These are phyloP conservation scores for Kodamaea neixiangensis DNA, from an alignment of 805 yeast species.

Conservation along the genomic window DNA sequence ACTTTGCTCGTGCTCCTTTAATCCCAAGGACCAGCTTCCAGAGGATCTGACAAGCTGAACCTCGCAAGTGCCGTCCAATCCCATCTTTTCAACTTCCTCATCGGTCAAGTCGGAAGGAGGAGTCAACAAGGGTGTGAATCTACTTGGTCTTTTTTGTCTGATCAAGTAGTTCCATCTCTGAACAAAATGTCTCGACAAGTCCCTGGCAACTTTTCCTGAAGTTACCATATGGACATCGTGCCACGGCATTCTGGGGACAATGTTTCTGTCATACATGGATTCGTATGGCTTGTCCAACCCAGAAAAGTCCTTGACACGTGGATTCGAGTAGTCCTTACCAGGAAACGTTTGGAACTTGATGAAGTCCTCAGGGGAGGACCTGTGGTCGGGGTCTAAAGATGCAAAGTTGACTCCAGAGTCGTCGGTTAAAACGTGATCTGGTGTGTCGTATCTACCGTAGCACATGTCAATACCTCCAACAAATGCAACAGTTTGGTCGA, in stretches of 20 bases:
- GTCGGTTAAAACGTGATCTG: slow-evolving; percentile 88
- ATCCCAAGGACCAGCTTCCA: slow-evolving; percentile 90
- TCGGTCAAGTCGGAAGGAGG: slow-evolving; percentile 89
- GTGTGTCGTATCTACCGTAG: slow-evolving; percentile 94
- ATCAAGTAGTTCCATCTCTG: slow-evolving; percentile 96
- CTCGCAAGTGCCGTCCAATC: slow-evolving; percentile 84
- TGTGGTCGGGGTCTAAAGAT: slow-evolving; percentile 30
- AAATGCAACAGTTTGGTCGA: slow-evolving; percentile 87
- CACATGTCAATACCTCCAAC: slow-evolving; percentile 96
- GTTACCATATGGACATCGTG: slow-evolving; percentile 98
- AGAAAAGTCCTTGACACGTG: slow-evolving; percentile 85
- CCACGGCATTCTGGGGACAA: slow-evolving; percentile 97
- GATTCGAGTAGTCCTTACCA: slow-evolving; percentile 97
- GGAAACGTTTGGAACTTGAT: slow-evolving; percentile 72
- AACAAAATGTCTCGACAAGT: slow-evolving; percentile 88
- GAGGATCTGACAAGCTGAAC: slow-evolving; percentile 87
- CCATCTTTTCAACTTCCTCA: slow-evolving; percentile 63
- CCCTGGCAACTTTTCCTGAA: slow-evolving; percentile 92
- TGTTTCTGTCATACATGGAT: slow-evolving; percentile 82
- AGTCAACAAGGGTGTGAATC: slow-evolving; percentile 86
- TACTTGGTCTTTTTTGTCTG: slow-evolving; percentile 91
- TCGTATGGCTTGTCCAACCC: slow-evolving; percentile 84
- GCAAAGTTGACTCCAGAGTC: slow-evolving; percentile 50
- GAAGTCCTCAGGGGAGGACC: slow-evolving; percentile 41
- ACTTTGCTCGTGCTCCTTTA: slow-evolving; percentile 81